Conservation (phyloP, 1,284 basidiomycete genomes). For the Microstroma glucosiphilum region DNA sequence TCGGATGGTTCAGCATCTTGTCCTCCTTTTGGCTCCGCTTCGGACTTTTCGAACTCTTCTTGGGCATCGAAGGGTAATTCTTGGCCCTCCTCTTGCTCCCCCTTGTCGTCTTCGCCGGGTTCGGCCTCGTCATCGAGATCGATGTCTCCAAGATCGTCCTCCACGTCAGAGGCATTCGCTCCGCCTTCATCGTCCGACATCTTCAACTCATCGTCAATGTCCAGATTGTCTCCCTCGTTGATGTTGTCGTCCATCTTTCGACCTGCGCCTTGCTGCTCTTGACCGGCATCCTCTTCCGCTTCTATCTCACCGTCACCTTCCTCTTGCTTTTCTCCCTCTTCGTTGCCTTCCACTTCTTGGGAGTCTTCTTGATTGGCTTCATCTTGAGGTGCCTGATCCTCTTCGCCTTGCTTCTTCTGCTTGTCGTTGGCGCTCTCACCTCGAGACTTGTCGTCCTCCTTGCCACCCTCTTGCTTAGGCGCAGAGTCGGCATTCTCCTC, state of each 20-base stretch:
- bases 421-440: slow-evolving; percentile 45
- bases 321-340: slow-evolving; percentile 43
- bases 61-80: slow-evolving; percentile 45
- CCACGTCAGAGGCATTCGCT: slow-evolving; percentile 46
- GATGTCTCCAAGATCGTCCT: slow-evolving; percentile 59
- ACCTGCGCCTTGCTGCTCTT: slow-evolving; percentile 51
- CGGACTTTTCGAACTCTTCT: slow-evolving; percentile 52
- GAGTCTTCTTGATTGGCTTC: slow-evolving; percentile 16
- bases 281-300: slow-evolving; percentile 48
- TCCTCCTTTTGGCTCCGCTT: slow-evolving; percentile 18
- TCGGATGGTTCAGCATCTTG: slow-evolving; percentile 46
- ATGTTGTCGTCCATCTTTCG: slow-evolving; percentile 47
- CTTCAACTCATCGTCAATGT: slow-evolving; percentile 42
- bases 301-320: slow-evolving; percentile 24
- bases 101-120: slow-evolving; percentile 56
- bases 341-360: slow-evolving; percentile 20
- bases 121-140: slow-evolving; percentile 62
- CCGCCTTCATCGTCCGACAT: slow-evolving; percentile 26
- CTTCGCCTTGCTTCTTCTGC: slow-evolving; percentile 55
- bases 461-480: slow-evolving; percentile 24
- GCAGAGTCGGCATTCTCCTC: slow-evolving; percentile 25
- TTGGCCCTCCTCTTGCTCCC: slow-evolving; percentile 69
- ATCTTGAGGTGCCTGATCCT: slow-evolving; percentile 17
- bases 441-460: slow-evolving; percentile 14
- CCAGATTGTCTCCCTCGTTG: slow-evolving; percentile 47